phyloP scores from a whole-genome alignment of 2,329 filamentous ascomycete species.

The Fusarium tuaranense region DNA sequence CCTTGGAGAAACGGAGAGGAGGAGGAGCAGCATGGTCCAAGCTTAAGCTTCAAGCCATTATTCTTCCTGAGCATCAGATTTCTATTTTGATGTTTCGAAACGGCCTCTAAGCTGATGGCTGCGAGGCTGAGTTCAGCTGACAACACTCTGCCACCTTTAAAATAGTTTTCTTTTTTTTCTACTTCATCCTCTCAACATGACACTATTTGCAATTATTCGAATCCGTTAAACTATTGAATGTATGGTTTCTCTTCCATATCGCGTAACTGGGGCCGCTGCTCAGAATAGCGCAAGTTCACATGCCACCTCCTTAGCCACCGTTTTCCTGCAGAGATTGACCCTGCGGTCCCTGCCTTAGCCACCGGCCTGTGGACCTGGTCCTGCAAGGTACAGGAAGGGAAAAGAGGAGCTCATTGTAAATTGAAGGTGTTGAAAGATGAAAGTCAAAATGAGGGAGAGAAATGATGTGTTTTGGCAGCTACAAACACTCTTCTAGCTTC shows the following conservation, averaged over 20 bases:
- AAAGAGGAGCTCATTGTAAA: background rate
- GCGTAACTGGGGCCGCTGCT: background rate
- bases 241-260: background rate
- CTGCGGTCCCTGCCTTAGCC: slow-evolving; percentile 9
- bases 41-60: background rate
- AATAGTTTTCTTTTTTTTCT: background rate
- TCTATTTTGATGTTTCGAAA: slow-evolving; percentile 3
- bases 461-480: background rate
- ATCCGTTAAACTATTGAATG: background rate
- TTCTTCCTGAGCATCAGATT: slow-evolving; percentile 1
- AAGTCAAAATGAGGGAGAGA: background rate
- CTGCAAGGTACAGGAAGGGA: slow-evolving; percentile 13
- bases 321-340: slow-evolving; percentile 17
- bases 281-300: slow-evolving; percentile 16
- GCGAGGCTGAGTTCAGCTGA: background rate
- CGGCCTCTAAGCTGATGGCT: background rate
- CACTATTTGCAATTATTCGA: background rate
- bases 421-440: background rate
- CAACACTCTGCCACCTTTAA: background rate
- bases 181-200: background rate
- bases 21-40: background rate
- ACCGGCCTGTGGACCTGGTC: background rate
- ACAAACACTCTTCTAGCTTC: background rate
- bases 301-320: slow-evolving; percentile 19
- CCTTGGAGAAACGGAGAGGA: background rate